Evolutionary conservation across 352 stramenopile genomes (phyloP), one percentile per base, ranked within the genome.

Genomic region (Albugo laibachii): DNA sequence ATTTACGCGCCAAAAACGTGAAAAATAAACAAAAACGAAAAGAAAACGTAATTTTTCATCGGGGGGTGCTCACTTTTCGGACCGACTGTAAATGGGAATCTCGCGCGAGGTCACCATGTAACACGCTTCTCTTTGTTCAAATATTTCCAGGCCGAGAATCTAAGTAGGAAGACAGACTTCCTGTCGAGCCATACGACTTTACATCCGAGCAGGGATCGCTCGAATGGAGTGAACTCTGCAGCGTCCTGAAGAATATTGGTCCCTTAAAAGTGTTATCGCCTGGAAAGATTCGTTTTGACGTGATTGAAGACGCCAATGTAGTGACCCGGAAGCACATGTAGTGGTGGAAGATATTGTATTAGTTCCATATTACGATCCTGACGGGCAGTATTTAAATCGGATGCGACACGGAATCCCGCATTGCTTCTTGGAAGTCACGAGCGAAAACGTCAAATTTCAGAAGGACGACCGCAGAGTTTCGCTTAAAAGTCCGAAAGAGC

Each of bases 41-140:
- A n/a, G n/a, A n/a, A n/a, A n/a, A n/a, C n/a, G n/a, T n/a, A n/a
- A n/a, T n/a, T n/a, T n/a, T n/a, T n/a, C n/a, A n/a, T n/a, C n/a
- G n/a, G n/a, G n/a, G n/a, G n/a, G n/a, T n/a, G n/a, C n/a, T n/a
- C n/a, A n/a, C n/a, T n/a, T n/a, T n/a, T n/a, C n/a, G n/a, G n/a
- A n/a, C n/a, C n/a, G n/a, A n/a, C n/a, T n/a, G 50, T 87, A 20
- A 66, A 77, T 16, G 68, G 59, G 2, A 77, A 83, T 54, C 84
- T 81, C 52, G 75, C 75, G 31, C 71, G 72, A 45, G 75, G 71
- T 71, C 72, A 1, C 62, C 72, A 20, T 77, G 77, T 36, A 49
- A 69, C 6, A 82, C 68, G 21, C 35, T 87, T 39, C 35, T 69
- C 18, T 87, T 87, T 62, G 57, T 84, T 18, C 66, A 82, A 42